Conservation (phyloP, 768 basidiomycete genomes). For the Tephrocybe sp. region DNA sequence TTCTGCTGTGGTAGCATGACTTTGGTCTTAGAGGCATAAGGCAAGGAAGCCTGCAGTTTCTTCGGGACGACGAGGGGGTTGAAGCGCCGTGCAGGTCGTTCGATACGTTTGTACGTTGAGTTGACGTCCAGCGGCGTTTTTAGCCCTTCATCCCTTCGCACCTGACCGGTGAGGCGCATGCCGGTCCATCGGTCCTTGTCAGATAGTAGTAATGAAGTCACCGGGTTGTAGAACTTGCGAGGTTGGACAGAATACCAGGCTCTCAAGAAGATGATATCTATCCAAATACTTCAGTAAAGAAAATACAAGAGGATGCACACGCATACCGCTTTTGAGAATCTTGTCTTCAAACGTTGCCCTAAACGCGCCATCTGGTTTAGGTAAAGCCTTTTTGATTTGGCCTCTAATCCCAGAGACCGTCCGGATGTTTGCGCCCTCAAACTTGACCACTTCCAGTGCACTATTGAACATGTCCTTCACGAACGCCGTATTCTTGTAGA, state of each 20-base stretch:
- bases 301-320: neutral
- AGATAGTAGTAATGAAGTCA: constrained; percentile 83
- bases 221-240: constrained; percentile 94
- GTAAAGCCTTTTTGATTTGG: constrained; percentile 92
- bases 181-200: constrained; percentile 85
- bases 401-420: constrained; percentile 96
- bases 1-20: constrained; percentile 68
- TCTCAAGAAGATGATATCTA: constrained; percentile 92
- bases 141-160: constrained; percentile 80
- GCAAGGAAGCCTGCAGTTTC: constrained; percentile 86
- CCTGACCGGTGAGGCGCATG: constrained; percentile 94
- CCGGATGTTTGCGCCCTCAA: constrained; percentile 94
- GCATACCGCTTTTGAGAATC: constrained; percentile 89
- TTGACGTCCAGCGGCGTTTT: constrained; percentile 80
- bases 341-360: constrained; percentile 99
- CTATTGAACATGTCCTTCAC: constrained; percentile 95
- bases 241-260: constrained; percentile 98
- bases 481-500: constrained; percentile 99
- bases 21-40: constrained; percentile 92
- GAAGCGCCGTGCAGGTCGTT: constrained; percentile 80
- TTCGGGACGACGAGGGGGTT: constrained; percentile 86
- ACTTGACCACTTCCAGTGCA: constrained; percentile 94
- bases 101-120: constrained; percentile 85
- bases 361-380: constrained; percentile 95
- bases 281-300: neutral